Percentiles rank a stretch among this genome's conserved stretches.
Evolutionary conservation across 129 eudicot genomes (phyloP).

Genomic region (Chrysanthemum makinoi): DNA sequence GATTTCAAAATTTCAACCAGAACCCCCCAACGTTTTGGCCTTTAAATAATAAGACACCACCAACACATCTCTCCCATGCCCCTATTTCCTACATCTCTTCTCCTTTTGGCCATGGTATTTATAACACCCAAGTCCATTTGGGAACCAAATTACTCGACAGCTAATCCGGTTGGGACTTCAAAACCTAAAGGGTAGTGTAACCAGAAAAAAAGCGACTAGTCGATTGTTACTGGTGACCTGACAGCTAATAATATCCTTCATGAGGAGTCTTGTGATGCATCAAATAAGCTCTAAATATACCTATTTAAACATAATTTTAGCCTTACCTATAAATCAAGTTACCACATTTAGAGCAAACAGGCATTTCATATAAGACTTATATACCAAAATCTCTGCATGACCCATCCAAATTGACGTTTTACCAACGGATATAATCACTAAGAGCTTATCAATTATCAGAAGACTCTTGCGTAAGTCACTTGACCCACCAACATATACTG

Average conservation of each 20-base stretch:
- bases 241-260: neutral
- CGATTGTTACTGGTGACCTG: neutral
- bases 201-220: neutral
- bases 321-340: neutral
- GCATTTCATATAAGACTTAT: neutral
- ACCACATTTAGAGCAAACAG: neutral
- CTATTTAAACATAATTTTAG: neutral
- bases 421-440: no score
- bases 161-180: neutral
- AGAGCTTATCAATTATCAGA: no score
- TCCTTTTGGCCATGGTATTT: neutral
- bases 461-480: no score
- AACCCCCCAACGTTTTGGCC: neutral
- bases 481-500: no score
- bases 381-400: neutral
- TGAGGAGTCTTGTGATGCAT: neutral
- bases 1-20: neutral
- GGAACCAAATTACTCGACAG: conserved; percentile 1
- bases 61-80: neutral
- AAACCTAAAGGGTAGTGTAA: conserved; percentile 4
- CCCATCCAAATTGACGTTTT: no score
- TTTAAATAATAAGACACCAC: conserved; percentile 1
- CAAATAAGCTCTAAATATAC: neutral
- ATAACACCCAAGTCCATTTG: conserved; percentile 7
- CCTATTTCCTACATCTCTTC: neutral